Base-by-base conservation (phyloP, 2,329 filamentous ascomycete genomes). In the Epichloe gansuensis region DNA sequence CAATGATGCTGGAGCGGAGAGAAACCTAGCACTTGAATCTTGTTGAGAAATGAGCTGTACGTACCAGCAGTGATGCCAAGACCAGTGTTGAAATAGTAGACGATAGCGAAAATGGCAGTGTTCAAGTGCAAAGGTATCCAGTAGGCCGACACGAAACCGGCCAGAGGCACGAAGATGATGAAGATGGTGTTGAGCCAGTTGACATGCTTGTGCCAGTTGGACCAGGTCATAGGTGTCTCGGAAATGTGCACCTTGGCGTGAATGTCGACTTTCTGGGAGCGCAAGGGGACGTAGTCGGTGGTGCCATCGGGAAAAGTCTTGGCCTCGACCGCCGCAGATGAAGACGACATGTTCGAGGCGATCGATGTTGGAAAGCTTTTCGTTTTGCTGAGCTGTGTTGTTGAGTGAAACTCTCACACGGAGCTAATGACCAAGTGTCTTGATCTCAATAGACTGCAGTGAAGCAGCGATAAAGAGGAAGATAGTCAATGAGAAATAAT, bases 191-290 rank as follows among this genome's bases (percentile, higher is more conserved):
- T 95, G 59, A 95, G 77, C 89, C 89, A 95, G 77, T 95, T 89
- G 74, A 95, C 78, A 66, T 95, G 89, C 73, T 90, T 85, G 72
- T 89, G 83, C 87, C 87, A 93, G 74, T 95, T 95, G 63, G 76
- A 73, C 69, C 75, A 77, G 54, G 87, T 95, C 61, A 94, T 84
- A 53, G 86, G 85, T 57, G 80, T 80, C 58, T 94, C 89, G 58
- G 87, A 82, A 70, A 95, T 93, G 70, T 95, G 89, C 63, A 84
- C 78, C 73, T 94, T 95, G 36, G 46, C 5, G 74, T 84, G 74
- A 53, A 66, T 43, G 54, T 82, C 78, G 58, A 71, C 69, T 64
- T 71, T 74, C 34, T 55, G 55, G 51, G 60, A 62, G 47, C 74
- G 74, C 46, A 74, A 66, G 54, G 75, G 75, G 60, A 75, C 70